A percentile compares a stretch with the other conserved stretches of the same genome.
Evolutionary conservation across 352 stramenopile species (phyloP).

Genomic region (Globisporangium lucens): DNA sequence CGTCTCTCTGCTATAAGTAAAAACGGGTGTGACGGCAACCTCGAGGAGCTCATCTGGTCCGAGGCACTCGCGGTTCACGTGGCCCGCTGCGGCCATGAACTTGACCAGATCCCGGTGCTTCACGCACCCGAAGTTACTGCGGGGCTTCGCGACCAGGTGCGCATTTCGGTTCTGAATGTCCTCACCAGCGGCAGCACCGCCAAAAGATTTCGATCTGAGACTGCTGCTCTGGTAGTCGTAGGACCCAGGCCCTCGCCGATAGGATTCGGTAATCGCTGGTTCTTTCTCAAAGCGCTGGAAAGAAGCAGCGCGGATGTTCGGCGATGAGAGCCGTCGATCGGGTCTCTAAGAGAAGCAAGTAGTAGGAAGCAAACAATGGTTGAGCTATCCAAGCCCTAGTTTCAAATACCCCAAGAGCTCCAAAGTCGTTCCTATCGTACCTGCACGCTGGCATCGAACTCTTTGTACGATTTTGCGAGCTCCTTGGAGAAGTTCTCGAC

Average conservation of each 20-base stretch:
- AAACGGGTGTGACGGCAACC: constrained; percentile 29
- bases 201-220: not conserved
- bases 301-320: constrained; percentile 19
- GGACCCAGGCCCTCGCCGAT: constrained; percentile 31
- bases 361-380: not conserved
- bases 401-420: not conserved
- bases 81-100: constrained; percentile 47
- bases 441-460: constrained; percentile 36
- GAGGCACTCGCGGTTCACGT: constrained; percentile 33
- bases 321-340: constrained; percentile 32
- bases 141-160: constrained; percentile 11
- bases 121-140: constrained; percentile 30
- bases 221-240: constrained; percentile 14
- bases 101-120: constrained; percentile 40
- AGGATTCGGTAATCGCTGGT: constrained; percentile 22
- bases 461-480: constrained; percentile 46
- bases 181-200: no score
- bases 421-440: constrained; percentile 13
- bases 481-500: constrained; percentile 41
- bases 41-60: constrained; percentile 13
- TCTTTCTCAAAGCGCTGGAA: constrained; percentile 39
- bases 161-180: constrained; percentile 11
- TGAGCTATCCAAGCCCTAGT: not conserved
- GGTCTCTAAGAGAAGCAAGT: constrained; percentile 21
- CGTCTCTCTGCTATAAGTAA: constrained; percentile 1